phyloP scores from a whole-genome alignment of 1,284 basidiomycete species.

The Xerocomus nothofagi region DNA sequence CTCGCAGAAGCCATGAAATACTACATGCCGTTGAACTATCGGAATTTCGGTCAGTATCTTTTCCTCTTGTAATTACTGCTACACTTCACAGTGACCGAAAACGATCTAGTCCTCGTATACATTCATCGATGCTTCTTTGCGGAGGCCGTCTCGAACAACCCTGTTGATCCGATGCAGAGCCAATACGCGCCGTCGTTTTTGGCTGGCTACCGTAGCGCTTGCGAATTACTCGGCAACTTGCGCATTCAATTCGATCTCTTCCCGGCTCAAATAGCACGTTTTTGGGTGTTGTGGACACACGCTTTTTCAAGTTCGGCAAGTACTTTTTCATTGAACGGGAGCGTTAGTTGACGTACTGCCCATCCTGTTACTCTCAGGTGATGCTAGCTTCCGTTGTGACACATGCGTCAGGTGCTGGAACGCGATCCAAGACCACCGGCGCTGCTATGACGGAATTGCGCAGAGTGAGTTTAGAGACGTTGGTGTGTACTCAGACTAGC shows the following conservation, averaged over 20 bases:
- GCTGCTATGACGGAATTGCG: constrained; percentile 64
- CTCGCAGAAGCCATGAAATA: constrained; percentile 58
- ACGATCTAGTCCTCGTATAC: constrained; percentile 55
- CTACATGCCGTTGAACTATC: constrained; percentile 68
- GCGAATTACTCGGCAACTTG: constrained; percentile 51
- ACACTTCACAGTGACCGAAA: constrained; percentile 3
- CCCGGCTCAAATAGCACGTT: constrained; percentile 59
- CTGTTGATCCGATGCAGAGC: constrained; percentile 60
- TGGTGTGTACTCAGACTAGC: constrained; percentile 6
- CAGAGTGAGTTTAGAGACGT: constrained; percentile 26
- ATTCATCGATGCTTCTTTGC: constrained; percentile 70
- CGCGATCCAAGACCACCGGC: constrained; percentile 61
- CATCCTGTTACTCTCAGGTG: constrained; percentile 41
- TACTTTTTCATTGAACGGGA: constrained; percentile 5
- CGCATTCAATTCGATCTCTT: constrained; percentile 53
- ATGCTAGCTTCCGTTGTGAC: constrained; percentile 71
- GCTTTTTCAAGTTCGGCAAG: constrained; percentile 61
- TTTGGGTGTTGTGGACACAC: constrained; percentile 71
- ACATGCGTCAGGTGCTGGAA: constrained; percentile 44
- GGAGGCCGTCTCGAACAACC: constrained; percentile 57
- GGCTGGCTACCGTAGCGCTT: constrained; percentile 63
- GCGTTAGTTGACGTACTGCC: not conserved
- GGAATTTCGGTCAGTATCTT: constrained; percentile 53
- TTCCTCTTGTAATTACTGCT: constrained; percentile 9
- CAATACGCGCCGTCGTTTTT: constrained; percentile 66